Percentiles rank a stretch among this genome's conserved stretches.
These are phyloP conservation scores for Metschnikowia cerradonensis DNA, from an alignment of 805 yeast species.

Conservation along the genomic window DNA sequence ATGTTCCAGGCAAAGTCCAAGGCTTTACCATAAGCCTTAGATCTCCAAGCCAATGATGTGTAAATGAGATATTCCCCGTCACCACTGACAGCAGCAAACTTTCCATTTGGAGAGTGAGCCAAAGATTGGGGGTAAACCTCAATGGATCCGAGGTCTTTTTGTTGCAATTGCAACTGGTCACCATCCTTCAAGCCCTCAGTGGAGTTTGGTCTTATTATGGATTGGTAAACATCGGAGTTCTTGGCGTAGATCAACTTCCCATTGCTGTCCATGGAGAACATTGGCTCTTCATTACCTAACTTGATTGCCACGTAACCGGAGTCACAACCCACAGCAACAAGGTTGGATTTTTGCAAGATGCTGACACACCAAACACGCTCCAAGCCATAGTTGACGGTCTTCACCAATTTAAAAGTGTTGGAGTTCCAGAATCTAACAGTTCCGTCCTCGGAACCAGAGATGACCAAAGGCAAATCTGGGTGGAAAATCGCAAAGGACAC, in stretches of 20 bases:
- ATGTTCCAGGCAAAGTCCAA: slow-evolving; percentile 93
- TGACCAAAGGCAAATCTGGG: slow-evolving; percentile 91
- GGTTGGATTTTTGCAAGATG: slow-evolving; percentile 63
- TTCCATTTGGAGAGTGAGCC: slow-evolving; percentile 93
- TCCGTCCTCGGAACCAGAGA: slow-evolving; percentile 96
- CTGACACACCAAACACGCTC: slow-evolving; percentile 97
- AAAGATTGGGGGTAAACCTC: slow-evolving; percentile 88
- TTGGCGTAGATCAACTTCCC: slow-evolving; percentile 91
- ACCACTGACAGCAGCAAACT: slow-evolving; percentile 94
- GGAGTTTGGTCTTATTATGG: slow-evolving; percentile 67
- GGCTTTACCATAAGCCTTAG: slow-evolving; percentile 87
- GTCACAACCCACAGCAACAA: slow-evolving; percentile 90
- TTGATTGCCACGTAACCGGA: slow-evolving; percentile 87
- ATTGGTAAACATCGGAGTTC: slow-evolving; percentile 82
- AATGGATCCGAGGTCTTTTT: slow-evolving; percentile 89
- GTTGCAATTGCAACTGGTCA: slow-evolving; percentile 68
- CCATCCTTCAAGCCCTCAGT: slow-evolving; percentile 72
- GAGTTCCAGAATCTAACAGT: slow-evolving; percentile 94
- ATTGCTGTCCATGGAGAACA: slow-evolving; percentile 85
- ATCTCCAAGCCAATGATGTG: slow-evolving; percentile 97
- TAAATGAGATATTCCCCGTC: slow-evolving; percentile 96
- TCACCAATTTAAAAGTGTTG: slow-evolving; percentile 88
- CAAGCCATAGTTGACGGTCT: slow-evolving; percentile 82
- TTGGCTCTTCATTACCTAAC: slow-evolving; percentile 91
- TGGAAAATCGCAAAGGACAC: slow-evolving; percentile 97